Evolutionary conservation across 768 basidiomycete genomes (phyloP), one percentile per base, ranked within the genome.

Genomic region (Crepidotus variabilis): DNA sequence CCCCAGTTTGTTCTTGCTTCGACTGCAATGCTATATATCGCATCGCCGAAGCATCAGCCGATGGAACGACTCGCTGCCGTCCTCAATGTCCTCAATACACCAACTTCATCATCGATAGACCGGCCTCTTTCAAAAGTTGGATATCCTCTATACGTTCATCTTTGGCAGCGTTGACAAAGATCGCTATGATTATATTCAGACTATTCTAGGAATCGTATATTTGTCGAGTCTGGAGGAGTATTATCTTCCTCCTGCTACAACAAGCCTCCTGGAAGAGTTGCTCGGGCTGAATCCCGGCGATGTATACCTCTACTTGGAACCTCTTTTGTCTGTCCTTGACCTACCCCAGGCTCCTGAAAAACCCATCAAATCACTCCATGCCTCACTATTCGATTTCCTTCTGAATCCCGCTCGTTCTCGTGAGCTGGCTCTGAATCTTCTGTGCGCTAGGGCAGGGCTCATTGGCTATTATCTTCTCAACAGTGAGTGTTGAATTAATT

Each of bases 21-120:
- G 28, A 28, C 28, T 3, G 28, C 28, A 3, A 28, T 28, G 28
- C 8, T 28, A 8, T 28, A 28, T 28, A 28, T 28, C 3, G 28
- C 28, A 4, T 28, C 28, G 28, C 28, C 60, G 65, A 1, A 54
- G 55, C 35, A 34, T 14, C 21, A 10, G 10, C 52, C 57, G 2
- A 21, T 18, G 10, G 9, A 22, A 43, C 57, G 48, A 5, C 57
- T 58, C 6, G 35, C 47, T 11, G n/a, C 35, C 20, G 21, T 55
- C 4, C 5, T 58, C n/a, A 50, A 22, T 1, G 3, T 22, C 2
- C 33, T 43, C 39, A 43, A 43, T 16, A 43, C 39, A 43, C 39
- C 14, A 3, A 14, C 39, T 3, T 43, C 39, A 14, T 11, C 18
- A 20, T 43, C 39, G 2, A 11, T 5, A 43, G 39, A 43, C 39